phyloP scores from a whole-genome alignment of 169 alveolate species.

The Toxoplasma gondii region DNA sequence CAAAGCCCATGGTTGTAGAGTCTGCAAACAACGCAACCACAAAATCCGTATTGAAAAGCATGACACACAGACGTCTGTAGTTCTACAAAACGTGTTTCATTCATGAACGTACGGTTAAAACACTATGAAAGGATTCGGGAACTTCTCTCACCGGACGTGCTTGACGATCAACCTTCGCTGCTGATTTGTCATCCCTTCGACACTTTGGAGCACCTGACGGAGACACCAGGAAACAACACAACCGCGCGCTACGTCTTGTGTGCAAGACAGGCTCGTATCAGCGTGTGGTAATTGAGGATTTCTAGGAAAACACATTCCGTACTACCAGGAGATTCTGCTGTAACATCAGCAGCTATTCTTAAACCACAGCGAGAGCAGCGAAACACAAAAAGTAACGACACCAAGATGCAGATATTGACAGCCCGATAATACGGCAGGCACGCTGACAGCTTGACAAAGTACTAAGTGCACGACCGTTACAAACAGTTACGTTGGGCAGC shows the following conservation, averaged over 20 bases:
- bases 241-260: too few relatives aligned
- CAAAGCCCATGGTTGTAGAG: slow-evolving; percentile 86
- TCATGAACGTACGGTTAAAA: background rate
- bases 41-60: background rate
- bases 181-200: slow-evolving; percentile 80
- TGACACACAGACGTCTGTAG: background rate
- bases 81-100: background rate
- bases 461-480: too few relatives aligned
- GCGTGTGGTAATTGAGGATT: background rate
- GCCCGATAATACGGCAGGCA: too few relatives aligned
- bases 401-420: too few relatives aligned
- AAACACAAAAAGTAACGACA: too few relatives aligned
- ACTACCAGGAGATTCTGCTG: too few relatives aligned
- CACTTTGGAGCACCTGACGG: slow-evolving; percentile 74
- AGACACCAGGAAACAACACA: background rate
- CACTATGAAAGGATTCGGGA: background rate
- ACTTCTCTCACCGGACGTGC: slow-evolving; percentile 73
- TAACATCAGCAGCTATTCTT: too few relatives aligned
- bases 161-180: slow-evolving; percentile 81
- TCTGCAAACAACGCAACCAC: slow-evolving; percentile 41
- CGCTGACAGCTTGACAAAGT: too few relatives aligned
- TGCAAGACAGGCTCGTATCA: background rate
- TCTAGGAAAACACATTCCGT: background rate
- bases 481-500: too few relatives aligned
- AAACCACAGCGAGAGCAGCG: too few relatives aligned